Conservation (phyloP, 176 grass and related monocot genomes). For the Stipa capillata region DNA sequence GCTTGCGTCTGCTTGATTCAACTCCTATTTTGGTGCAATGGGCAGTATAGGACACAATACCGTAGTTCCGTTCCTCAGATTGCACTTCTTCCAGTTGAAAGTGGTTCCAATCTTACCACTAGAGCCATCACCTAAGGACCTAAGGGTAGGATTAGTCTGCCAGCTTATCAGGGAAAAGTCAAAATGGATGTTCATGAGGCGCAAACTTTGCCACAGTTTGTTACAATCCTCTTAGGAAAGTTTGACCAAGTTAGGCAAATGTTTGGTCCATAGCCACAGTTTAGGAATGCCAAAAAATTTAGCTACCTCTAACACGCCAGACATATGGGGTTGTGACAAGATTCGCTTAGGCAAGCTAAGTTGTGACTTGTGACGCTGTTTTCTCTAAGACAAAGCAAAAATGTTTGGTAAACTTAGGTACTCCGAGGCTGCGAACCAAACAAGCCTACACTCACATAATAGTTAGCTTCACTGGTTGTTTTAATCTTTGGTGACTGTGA, state of each 20-base stretch:
- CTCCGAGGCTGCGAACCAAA: neutral
- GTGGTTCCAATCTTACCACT: neutral
- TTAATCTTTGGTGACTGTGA: no score
- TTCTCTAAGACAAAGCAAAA: neutral
- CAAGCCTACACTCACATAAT: neutral
- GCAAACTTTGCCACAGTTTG: neutral
- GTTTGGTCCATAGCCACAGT: neutral
- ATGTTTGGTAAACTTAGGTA: neutral
- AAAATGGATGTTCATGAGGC: no score
- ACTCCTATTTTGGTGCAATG: neutral
- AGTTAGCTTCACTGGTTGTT: no score
- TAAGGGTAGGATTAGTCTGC: neutral
- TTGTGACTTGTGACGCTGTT: no score
- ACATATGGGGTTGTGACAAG: no score
- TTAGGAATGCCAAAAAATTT: neutral
- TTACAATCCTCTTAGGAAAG: neutral
- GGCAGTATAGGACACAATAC: neutral
- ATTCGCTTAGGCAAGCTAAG: neutral
- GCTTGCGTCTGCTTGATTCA: neutral
- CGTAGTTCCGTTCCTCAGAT: neutral
- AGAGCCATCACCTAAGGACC: neutral
- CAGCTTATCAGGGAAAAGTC: neutral
- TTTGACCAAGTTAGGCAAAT: neutral
- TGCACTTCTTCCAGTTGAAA: neutral
- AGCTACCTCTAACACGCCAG: no score